These are phyloP conservation scores for Aspergillus fischeri DNA, from an alignment of 2,329 filamentous ascomycete species.

Conservation along the genomic window DNA sequence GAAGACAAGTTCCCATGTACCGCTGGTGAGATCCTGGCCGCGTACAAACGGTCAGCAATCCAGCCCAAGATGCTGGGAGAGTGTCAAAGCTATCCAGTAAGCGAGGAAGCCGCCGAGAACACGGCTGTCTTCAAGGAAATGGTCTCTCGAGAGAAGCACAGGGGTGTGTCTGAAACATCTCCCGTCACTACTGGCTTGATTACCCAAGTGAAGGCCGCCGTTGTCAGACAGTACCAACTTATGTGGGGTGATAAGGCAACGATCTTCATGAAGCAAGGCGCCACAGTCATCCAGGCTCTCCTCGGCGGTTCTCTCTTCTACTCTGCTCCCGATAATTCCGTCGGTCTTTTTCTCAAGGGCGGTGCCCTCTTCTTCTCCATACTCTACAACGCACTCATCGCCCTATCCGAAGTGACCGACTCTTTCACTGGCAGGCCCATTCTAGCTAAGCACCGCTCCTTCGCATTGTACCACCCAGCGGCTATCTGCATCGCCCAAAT, in stretches of 20 bases:
- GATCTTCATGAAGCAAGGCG: conserved; percentile 59
- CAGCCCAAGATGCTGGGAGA: no score
- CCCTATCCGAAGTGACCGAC: conserved; percentile 63
- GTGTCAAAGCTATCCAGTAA: no score
- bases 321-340: conserved; percentile 53
- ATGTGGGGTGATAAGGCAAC: conserved; percentile 62
- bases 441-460: conserved; percentile 55
- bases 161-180: no score
- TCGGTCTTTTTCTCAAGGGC: conserved; percentile 60
- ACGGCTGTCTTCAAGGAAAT: no score
- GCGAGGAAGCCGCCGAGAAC: no score
- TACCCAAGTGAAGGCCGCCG: background rate
- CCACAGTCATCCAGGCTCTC: conserved; percentile 56
- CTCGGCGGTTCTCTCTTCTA: conserved; percentile 67
- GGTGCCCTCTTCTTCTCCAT: conserved; percentile 63
- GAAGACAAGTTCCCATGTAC: no score
- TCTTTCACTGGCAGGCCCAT: conserved; percentile 59
- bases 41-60: no score
- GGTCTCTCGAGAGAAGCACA: no score
- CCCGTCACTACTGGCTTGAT: no score
- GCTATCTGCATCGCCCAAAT: conserved; percentile 45
- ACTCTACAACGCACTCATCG: conserved; percentile 58
- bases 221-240: conserved; percentile 61
- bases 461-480: conserved; percentile 54
- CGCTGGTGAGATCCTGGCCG: no score